Base-by-base conservation (phyloP, 2,329 filamentous ascomycete species). In the Xylaria multiplex region DNA sequence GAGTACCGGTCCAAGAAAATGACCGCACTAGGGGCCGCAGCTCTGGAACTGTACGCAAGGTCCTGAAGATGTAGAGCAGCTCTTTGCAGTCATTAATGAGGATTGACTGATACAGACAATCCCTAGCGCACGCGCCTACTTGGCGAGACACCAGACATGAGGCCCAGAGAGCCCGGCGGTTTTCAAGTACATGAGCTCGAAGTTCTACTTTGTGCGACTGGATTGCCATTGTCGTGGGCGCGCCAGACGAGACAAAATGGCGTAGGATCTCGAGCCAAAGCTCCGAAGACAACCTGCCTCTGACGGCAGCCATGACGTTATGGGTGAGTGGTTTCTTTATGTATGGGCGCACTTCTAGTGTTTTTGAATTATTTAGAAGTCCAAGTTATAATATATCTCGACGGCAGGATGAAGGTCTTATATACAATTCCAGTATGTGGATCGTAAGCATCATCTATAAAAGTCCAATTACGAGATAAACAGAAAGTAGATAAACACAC, bases 1-100 rank as follows among this genome's bases (percentile, higher is more conserved):
- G 48, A 42, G 32, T 48, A 35, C 49, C 59, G n/a, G 59, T 48
- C 59, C 59, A 55, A 48, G 59, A 55, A 24, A 62, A 62, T 22
- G 59, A 62, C 22, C 24, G 59, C 24, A 62, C 59, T n/a, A 48
- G 50, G 50, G 32, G 4, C 40, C 59, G 37, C 49, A 62, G 43
- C 27, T 48, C 50, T 27, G 59, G 49, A 48, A 56, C 49, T 62
- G 59, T 46, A 14, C 59, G 49, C 37, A 62, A 37, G 30, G 59
- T 62, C 30, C 59, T 46, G 50, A 46, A 62, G 19, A 62, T 2
- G 24, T 62, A 55, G 40, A 62, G 42, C 24, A 62, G 59, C 22
- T 62, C 59, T 62, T 49, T 55, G 32, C 49, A 55, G 59, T 43
- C 14, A 40, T 55, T 62, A 9, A 62, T 55, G 27, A 62, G 49